Evolutionary conservation across 139 green algal genomes (phyloP).

Genomic region (Bryopsis sp.): DNA sequence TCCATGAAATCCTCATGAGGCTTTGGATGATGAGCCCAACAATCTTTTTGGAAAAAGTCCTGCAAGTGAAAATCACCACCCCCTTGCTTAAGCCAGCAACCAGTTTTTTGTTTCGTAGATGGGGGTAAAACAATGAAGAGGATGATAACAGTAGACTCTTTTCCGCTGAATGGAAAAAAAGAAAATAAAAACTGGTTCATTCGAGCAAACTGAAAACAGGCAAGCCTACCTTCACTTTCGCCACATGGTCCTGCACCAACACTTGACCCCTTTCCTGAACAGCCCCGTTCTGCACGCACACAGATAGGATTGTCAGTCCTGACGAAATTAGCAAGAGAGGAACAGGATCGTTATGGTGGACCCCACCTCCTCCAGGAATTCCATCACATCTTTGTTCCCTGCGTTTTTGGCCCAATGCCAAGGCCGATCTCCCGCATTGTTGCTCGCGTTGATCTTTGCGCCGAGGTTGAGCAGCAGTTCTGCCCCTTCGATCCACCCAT

Average conservation of each 20-base stretch:
- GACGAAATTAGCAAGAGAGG: too few relatives aligned
- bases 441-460: slow-evolving; percentile 79
- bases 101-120: too few relatives aligned
- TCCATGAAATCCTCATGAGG: slow-evolving; percentile 78
- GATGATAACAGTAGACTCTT: too few relatives aligned
- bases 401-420: slow-evolving; percentile 82
- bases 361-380: slow-evolving; percentile 61
- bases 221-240: slow-evolving; percentile 77
- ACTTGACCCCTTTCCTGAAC: slow-evolving; percentile 63
- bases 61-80: slow-evolving; percentile 21
- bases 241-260: slow-evolving; percentile 86
- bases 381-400: slow-evolving; percentile 57
- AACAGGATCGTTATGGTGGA: too few relatives aligned
- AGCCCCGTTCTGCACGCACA: slow-evolving; percentile 54
- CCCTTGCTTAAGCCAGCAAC: not conserved
- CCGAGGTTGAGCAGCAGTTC: slow-evolving; percentile 74
- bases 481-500: slow-evolving; percentile 77
- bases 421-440: slow-evolving; percentile 84
- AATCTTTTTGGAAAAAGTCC: slow-evolving; percentile 85
- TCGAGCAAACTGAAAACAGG: not conserved
- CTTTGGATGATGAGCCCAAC: slow-evolving; percentile 82
- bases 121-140: too few relatives aligned
- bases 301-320: too few relatives aligned
- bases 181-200: not conserved
- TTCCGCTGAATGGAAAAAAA: too few relatives aligned